Conservation (phyloP, 805 yeast genomes). For the Candida nemodendra region DNA sequence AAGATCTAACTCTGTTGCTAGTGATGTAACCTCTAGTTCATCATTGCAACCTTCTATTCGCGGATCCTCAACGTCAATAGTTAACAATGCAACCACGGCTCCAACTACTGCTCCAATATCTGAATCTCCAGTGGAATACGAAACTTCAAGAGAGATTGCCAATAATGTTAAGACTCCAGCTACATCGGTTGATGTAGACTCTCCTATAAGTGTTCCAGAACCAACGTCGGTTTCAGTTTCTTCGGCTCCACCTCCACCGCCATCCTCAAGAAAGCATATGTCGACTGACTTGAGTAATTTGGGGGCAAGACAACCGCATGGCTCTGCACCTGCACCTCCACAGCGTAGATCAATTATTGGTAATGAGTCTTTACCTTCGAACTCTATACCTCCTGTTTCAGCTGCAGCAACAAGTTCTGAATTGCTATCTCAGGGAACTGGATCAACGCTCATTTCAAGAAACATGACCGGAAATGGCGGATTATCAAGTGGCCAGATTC, state of each 20-base stretch:
- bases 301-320: conserved; percentile 24
- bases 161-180: too few species aligned
- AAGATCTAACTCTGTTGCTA: conserved; percentile 26
- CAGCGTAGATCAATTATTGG: conserved; percentile 30
- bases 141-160: neutral
- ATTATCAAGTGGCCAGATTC: conserved; percentile 35
- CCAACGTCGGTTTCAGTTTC: conserved; percentile 8
- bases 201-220: conserved; percentile 12
- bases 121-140: conserved; percentile 9
- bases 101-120: conserved; percentile 21
- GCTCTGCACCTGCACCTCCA: conserved; percentile 33
- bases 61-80: conserved; percentile 11
- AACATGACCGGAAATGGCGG: conserved; percentile 35
- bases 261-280: conserved; percentile 33
- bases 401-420: conserved; percentile 12
- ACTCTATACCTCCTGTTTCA: neutral
- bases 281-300: conserved; percentile 16
- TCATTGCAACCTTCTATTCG: conserved; percentile 26
- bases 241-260: conserved; percentile 34
- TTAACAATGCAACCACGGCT: conserved; percentile 12
- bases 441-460: conserved; percentile 36
- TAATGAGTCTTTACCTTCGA: conserved; percentile 12
- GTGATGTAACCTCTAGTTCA: conserved; percentile 14
- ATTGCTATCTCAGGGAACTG: conserved; percentile 44
- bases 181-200: neutral